Percentiles rank a stretch among this genome's conserved stretches.
Evolutionary conservation across 164 flowering plant genomes (phyloP).

Genomic region (Liriodendron chinense): DNA sequence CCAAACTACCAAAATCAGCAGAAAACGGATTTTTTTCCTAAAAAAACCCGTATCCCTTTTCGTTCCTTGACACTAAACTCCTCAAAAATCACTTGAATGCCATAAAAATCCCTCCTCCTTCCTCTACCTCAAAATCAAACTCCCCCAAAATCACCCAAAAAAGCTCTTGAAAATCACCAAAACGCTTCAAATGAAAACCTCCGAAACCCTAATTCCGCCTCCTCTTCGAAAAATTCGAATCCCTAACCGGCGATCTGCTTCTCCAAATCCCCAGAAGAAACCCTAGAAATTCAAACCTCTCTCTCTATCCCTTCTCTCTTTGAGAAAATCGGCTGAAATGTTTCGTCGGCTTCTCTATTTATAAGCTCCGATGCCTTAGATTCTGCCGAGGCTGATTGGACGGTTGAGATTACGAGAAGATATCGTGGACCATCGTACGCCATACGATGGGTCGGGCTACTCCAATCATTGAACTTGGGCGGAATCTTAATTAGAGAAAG

Average conservation of each 20-base stretch:
- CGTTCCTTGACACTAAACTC: not conserved
- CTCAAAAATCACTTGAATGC: not conserved
- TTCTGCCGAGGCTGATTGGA: not conserved
- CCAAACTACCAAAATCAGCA: not conserved
- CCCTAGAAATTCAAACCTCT: not conserved
- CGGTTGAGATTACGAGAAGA: not conserved
- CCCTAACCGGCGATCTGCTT: not conserved
- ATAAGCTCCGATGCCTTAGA: not conserved
- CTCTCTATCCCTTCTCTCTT: not conserved
- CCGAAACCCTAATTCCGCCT: not conserved
- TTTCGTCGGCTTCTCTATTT: not conserved
- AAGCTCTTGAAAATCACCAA: not conserved
- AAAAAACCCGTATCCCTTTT: not conserved
- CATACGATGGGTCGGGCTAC: not conserved
- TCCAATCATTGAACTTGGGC: not conserved
- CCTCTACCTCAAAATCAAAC: not conserved
- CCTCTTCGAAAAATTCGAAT: not conserved
- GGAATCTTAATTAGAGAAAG: not conserved
- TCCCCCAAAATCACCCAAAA: not conserved
- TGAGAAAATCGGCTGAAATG: not conserved
- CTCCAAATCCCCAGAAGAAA: not conserved
- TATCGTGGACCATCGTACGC: not conserved
- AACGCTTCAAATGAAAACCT: not conserved
- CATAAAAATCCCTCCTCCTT: not conserved
- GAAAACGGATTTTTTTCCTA: not conserved